phyloP scores from a whole-genome alignment of 2,329 filamentous ascomycete species.

The Exophiala xenobiotica region DNA sequence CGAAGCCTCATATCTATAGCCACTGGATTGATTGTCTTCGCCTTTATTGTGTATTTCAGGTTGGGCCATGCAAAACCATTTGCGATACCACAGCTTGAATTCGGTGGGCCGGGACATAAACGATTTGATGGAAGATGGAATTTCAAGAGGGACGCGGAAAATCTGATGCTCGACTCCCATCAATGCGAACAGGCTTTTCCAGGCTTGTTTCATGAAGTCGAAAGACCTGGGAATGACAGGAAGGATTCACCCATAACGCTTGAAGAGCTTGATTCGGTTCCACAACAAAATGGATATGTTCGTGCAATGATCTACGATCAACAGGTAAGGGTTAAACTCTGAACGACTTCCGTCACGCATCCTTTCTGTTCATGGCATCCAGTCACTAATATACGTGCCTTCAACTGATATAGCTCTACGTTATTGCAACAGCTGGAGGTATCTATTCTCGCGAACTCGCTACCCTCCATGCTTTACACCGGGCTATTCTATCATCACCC shows the following conservation, averaged over 20 bases:
- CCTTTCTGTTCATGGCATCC: neutral
- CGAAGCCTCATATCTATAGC: no score
- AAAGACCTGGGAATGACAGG: conserved; percentile 25
- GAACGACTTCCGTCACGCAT: neutral
- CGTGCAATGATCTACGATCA: conserved; percentile 40
- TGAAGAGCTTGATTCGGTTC: conserved; percentile 27
- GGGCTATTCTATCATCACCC: conserved; percentile 46
- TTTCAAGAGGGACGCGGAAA: conserved; percentile 29
- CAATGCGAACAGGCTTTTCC: conserved; percentile 34
- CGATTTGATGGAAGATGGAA: conserved; percentile 21
- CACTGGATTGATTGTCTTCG: no score
- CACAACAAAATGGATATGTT: conserved; percentile 33
- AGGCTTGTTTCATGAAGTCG: conserved; percentile 31
- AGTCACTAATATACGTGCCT: neutral
- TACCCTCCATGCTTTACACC: conserved; percentile 49
- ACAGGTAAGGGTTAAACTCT: conserved; percentile 23
- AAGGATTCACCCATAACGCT: conserved; percentile 25
- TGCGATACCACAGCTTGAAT: no score
- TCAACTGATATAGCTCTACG: conserved; percentile 33
- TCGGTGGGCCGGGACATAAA: no score
- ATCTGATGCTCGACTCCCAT: conserved; percentile 27
- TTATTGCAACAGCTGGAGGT: conserved; percentile 36
- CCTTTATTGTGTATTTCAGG: no score
- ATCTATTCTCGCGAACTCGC: conserved; percentile 38
- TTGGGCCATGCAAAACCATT: no score